A percentile compares a stretch with the other conserved stretches of the same genome.
phyloP scores from a whole-genome alignment of 2,329 filamentous ascomycete genomes.

The Pseudogymnoascus sp. region DNA sequence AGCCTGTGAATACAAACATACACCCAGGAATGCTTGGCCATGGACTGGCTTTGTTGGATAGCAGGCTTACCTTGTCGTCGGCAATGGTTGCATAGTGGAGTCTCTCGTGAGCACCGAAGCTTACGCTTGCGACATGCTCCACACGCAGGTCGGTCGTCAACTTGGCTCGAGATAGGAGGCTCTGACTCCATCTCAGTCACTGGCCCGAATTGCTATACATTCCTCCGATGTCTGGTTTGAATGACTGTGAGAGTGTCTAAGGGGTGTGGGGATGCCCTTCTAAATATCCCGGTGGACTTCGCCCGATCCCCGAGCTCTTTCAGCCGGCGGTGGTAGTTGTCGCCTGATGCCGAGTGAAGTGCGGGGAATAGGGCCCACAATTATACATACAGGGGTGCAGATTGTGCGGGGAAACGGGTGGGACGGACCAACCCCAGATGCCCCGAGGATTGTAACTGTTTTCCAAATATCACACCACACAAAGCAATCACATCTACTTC shows the following conservation, averaged over 20 bases:
- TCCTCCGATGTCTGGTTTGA: background rate
- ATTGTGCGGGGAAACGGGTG: background rate
- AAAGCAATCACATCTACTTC: background rate
- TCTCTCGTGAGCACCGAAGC: slow-evolving; percentile 17
- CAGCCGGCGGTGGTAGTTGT: background rate
- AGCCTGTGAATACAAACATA: background rate
- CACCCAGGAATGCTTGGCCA: background rate
- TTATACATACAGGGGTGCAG: background rate
- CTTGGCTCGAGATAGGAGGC: background rate
- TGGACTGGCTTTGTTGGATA: background rate
- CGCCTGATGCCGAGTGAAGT: slow-evolving; percentile 1
- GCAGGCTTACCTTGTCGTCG: slow-evolving; percentile 6
- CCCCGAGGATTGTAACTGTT: background rate
- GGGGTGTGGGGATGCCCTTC: background rate
- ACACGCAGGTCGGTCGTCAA: slow-evolving; percentile 14
- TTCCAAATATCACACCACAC: background rate
- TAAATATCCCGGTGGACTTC: background rate
- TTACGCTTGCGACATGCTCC: slow-evolving; percentile 18
- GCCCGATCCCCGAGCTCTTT: slow-evolving; percentile 4
- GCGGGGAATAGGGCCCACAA: background rate
- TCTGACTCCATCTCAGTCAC: background rate
- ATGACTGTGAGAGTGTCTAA: background rate
- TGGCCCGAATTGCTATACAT: background rate
- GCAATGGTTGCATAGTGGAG: slow-evolving; percentile 17
- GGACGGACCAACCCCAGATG: background rate